Evolutionary conservation across 768 basidiomycete genomes (phyloP).

Genomic region (Obba rivulosa): DNA sequence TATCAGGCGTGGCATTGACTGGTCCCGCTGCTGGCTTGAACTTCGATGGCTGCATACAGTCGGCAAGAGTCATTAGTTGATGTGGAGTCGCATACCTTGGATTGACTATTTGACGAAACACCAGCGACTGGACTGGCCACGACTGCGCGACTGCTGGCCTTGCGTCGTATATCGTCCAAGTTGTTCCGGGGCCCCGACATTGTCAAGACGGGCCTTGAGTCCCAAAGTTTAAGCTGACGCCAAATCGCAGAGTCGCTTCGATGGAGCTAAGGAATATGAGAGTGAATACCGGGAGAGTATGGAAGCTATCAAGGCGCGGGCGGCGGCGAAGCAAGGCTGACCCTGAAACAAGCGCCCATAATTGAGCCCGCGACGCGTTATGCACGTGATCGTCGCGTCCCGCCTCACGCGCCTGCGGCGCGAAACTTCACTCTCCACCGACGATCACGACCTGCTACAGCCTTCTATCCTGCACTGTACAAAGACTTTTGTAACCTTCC

Average conservation of each 20-base stretch:
- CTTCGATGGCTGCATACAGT: conserved; percentile 5
- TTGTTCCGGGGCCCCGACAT: conserved; percentile 18
- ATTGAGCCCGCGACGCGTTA: background rate
- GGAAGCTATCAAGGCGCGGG: background rate
- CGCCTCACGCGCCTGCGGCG: no score
- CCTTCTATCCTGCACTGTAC: no score
- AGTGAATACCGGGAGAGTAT: no score
- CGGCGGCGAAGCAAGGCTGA: background rate
- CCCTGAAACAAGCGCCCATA: background rate
- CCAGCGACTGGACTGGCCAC: conserved; percentile 1
- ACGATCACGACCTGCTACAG: no score
- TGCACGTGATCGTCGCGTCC: background rate
- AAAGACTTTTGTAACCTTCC: no score
- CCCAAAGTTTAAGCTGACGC: background rate
- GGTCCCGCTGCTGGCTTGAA: conserved; percentile 12
- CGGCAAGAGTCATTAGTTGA: background rate
- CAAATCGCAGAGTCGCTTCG: no score
- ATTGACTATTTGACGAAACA: background rate
- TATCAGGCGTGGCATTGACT: background rate
- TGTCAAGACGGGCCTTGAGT: background rate
- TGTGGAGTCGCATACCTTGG: conserved; percentile 5
- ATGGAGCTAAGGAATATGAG: no score
- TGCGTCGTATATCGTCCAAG: conserved; percentile 15
- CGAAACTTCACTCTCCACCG: no score
- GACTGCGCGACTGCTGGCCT: background rate